Percentiles rank a stretch among this genome's conserved stretches.
phyloP scores from a whole-genome alignment of 2,329 filamentous ascomycete genomes.

The Botrytis elliptica region DNA sequence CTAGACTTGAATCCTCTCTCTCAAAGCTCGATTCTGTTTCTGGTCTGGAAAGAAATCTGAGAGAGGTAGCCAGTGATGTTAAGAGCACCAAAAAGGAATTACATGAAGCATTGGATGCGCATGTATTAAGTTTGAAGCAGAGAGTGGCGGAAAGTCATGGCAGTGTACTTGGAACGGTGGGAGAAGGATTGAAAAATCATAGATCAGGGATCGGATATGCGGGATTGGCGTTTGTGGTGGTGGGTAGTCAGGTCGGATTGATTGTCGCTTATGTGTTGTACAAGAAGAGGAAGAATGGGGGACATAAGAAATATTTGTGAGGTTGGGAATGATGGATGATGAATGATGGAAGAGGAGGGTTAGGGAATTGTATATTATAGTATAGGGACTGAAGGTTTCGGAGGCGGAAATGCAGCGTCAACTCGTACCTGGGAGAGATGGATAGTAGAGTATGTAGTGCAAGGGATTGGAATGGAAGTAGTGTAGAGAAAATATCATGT shows the following conservation, averaged over 20 bases:
- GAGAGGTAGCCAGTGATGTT: conserved; percentile 58
- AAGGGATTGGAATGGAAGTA: not conserved
- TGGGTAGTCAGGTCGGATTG: conserved; percentile 35
- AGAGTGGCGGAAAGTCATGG: conserved; percentile 32
- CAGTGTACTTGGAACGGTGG: conserved; percentile 25
- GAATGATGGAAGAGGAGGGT: not conserved
- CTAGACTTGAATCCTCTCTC: conserved; percentile 34
- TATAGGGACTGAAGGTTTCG: not conserved
- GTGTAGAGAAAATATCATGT: not conserved
- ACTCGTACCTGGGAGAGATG: not conserved
- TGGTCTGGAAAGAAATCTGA: conserved; percentile 46
- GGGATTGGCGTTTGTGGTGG: conserved; percentile 28
- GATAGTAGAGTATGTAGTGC: not conserved
- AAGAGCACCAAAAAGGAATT: conserved; percentile 55
- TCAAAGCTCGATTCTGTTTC: conserved; percentile 49
- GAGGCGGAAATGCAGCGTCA: not conserved
- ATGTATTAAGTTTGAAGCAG: conserved; percentile 30
- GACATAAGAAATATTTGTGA: conserved; percentile 39
- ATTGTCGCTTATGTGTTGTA: conserved; percentile 36
- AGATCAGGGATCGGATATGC: conserved; percentile 16
- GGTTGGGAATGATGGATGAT: not conserved
- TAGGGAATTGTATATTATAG: not conserved
- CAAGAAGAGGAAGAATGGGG: conserved; percentile 36
- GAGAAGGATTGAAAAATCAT: conserved; percentile 19
- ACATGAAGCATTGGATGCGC: conserved; percentile 32